Base-by-base conservation (phyloP, 1,284 basidiomycete species). In the Tylopilus sp. region DNA sequence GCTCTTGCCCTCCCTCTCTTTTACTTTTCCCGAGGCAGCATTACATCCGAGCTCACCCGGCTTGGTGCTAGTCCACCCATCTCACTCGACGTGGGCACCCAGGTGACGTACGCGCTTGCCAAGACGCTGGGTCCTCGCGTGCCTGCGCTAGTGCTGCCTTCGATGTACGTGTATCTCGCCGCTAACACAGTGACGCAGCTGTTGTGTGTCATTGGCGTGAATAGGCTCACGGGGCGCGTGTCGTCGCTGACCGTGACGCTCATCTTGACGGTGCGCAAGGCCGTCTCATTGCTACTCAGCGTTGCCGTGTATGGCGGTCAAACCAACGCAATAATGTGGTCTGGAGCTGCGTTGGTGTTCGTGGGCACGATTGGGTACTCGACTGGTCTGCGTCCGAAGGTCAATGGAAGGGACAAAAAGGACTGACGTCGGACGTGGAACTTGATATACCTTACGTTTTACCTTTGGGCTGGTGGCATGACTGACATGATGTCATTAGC, bases 181-280 rank as follows among this genome's bases (percentile, higher is more conserved):
- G 78, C 93, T 38, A 98, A 97, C 79, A 92, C 96, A 6, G 69
- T 92, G 44, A 98, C 96, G 0, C 95, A 97, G 76, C 85, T 96
- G 4, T 67, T 97, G 19, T 98, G 96, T 79, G 91, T 95, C n/a
- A 85, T 94, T 4, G 97, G 96, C 49, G 96, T 98, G 53, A 92
- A 98, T 76, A 86, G 94, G 49, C 85, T 98, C 64, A 96, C 95
- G 0, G 87, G 88, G 2, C 85, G 87, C 53, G 94, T 97, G 6
- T 91, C 89, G 55, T 88, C 91, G 10, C 86, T 97, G 15, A 94
- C 91, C 0, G 96, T 98, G 39, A 96, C 95, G 16, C 89, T 98
- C 61, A 86, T 97, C 19, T 85, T 98, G 58, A 95, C 95, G 51
- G 89, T 98, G 26, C 88, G 96, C 59, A 98, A 98, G 79, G 96